These are phyloP conservation scores for Metschnikowia proteae DNA, from an alignment of 805 yeast species.

Conservation along the genomic window DNA sequence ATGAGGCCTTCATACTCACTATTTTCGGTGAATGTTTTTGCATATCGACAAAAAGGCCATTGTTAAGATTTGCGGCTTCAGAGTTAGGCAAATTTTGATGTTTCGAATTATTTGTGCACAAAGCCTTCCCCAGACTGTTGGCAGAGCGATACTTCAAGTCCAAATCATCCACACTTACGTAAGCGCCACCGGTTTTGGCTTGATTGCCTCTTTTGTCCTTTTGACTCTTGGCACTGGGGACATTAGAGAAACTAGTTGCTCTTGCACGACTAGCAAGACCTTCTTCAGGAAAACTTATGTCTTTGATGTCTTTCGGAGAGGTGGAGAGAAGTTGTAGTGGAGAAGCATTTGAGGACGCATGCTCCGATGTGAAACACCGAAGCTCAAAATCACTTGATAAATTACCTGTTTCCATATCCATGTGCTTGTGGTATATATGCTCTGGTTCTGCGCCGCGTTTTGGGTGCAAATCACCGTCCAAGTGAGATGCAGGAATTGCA, in stretches of 20 bases:
- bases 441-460: background rate
- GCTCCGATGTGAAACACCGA: background rate
- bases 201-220: background rate
- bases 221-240: background rate
- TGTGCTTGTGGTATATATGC: background rate
- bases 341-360: background rate
- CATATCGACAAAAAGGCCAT: background rate
- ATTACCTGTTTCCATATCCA: background rate
- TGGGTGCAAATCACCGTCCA: background rate
- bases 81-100: background rate
- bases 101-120: background rate
- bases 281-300: background rate
- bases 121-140: background rate
- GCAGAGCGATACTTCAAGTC: background rate
- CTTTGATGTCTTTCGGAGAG: background rate
- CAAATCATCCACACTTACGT: background rate
- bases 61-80: background rate
- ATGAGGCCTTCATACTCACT: background rate
- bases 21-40: background rate
- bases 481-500: background rate
- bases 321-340: background rate
- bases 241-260: background rate
- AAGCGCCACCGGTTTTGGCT: background rate
- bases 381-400: background rate
- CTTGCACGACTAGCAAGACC: background rate